A percentile compares a stretch with the other conserved stretches of the same genome.
These are phyloP conservation scores for Linum trigynum DNA, from an alignment of 345 rosid genomes.

Conservation along the genomic window DNA sequence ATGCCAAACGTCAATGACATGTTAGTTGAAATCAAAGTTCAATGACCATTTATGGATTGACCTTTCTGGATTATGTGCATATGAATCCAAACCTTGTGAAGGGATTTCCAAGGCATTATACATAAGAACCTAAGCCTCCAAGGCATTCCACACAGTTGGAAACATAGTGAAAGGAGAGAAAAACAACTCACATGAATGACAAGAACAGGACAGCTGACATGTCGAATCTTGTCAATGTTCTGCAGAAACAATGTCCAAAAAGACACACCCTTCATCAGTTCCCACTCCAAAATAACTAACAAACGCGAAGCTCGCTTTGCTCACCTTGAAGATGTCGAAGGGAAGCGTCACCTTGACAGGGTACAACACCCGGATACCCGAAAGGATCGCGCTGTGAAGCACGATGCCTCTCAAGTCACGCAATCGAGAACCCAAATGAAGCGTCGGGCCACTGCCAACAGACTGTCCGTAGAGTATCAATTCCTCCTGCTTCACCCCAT, in stretches of 20 bases:
- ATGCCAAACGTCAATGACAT: no score
- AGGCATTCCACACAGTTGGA: not conserved
- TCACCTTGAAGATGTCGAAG: slow-evolving; percentile 88
- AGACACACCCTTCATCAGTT: not conserved
- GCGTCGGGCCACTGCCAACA: slow-evolving; percentile 94
- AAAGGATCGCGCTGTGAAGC: slow-evolving; percentile 94
- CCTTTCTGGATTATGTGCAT: no score
- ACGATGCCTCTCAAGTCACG: slow-evolving; percentile 69
- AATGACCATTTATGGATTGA: no score
- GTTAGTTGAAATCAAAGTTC: no score
- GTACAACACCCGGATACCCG: slow-evolving; percentile 86
- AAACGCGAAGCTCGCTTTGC: slow-evolving; percentile 6
- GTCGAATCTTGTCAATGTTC: slow-evolving; percentile 96
- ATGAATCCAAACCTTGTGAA: not conserved
- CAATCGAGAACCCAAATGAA: slow-evolving; percentile 71
- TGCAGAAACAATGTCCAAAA: slow-evolving; percentile 23
- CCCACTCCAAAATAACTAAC: no score
- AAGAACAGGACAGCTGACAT: slow-evolving; percentile 75
- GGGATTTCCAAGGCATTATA: not conserved
- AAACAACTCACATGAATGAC: slow-evolving; percentile 81
- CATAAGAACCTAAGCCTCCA: no score
- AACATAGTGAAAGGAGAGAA: not conserved
- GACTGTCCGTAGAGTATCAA: slow-evolving; percentile 89
- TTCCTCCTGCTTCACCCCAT: slow-evolving; percentile 67
- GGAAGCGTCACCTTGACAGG: slow-evolving; percentile 92